Conservation (phyloP, 1,139 yeast genomes). For the Yamadazyma kanchanaburiensis region DNA sequence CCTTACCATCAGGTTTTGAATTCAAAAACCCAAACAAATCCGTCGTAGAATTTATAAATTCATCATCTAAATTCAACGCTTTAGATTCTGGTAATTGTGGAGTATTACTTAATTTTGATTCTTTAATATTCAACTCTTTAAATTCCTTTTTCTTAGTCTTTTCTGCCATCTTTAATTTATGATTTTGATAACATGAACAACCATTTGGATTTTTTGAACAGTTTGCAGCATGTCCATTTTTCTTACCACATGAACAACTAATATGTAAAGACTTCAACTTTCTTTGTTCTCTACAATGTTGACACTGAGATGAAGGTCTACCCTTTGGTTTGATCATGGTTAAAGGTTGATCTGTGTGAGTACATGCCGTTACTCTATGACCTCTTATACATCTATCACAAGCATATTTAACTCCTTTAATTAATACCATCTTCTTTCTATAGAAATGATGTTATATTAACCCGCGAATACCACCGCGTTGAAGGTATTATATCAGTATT, state of each 20-base stretch:
- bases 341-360: constrained; percentile 86
- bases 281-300: constrained; percentile 80
- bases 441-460: too few relatives aligned
- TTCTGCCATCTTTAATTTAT: constrained; percentile 18
- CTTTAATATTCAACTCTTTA: constrained; percentile 1
- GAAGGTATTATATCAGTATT: too few relatives aligned
- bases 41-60: constrained; percentile 5
- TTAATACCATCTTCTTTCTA: constrained; percentile 72
- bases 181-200: constrained; percentile 50
- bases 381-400: constrained; percentile 96
- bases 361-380: constrained; percentile 90
- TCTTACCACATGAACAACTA: constrained; percentile 70
- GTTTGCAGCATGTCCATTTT: constrained; percentile 46
- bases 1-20: background rate
- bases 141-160: constrained; percentile 18
- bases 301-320: constrained; percentile 89
- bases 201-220: constrained; percentile 48
- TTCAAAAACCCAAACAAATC: constrained; percentile 8
- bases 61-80: constrained; percentile 4
- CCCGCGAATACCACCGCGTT: too few relatives aligned
- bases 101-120: constrained; percentile 1
- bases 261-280: constrained; percentile 68
- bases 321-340: constrained; percentile 96
- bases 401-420: constrained; percentile 92
- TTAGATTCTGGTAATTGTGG: constrained; percentile 1